Conservation (phyloP, 306 rosid species). For the Canavalia gladiata region DNA sequence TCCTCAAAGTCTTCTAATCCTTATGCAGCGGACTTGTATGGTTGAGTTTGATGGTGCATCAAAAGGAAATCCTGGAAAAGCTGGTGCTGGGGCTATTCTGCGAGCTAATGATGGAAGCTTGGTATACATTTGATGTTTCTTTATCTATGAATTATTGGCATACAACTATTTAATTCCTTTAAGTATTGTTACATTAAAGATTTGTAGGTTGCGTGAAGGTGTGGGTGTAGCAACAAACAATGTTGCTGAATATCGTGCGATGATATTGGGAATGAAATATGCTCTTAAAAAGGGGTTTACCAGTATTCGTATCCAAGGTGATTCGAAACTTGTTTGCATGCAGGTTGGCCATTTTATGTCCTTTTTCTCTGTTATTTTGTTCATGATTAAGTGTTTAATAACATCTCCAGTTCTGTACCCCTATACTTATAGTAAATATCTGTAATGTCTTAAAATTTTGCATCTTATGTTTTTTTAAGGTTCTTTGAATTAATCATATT, state of each 20-base stretch:
- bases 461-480: conserved; percentile 25
- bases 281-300: conserved; percentile 86
- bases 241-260: conserved; percentile 94
- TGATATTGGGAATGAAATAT: conserved; percentile 86
- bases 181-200: conserved; percentile 62
- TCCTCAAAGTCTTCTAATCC: conserved; percentile 27
- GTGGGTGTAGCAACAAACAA: conserved; percentile 79
- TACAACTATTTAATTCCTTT: conserved; percentile 34
- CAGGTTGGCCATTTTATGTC: conserved; percentile 71
- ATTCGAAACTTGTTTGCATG: conserved; percentile 95
- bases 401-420: not conserved
- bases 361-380: not conserved
- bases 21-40: conserved; percentile 54
- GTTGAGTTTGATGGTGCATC: conserved; percentile 73
- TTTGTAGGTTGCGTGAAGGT: conserved; percentile 89
- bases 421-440: not conserved
- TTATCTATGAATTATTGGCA: conserved; percentile 31
- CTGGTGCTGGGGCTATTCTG: conserved; percentile 74
- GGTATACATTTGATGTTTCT: conserved; percentile 63
- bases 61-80: conserved; percentile 72
- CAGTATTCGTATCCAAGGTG: conserved; percentile 72
- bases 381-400: conserved; percentile 7
- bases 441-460: conserved; percentile 27
- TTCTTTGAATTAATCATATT: conserved; percentile 4
- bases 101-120: conserved; percentile 70